These are phyloP conservation scores for Parmelia sp. DNA, from an alignment of 495 filamentous ascomycete genomes.

Conservation along the genomic window DNA sequence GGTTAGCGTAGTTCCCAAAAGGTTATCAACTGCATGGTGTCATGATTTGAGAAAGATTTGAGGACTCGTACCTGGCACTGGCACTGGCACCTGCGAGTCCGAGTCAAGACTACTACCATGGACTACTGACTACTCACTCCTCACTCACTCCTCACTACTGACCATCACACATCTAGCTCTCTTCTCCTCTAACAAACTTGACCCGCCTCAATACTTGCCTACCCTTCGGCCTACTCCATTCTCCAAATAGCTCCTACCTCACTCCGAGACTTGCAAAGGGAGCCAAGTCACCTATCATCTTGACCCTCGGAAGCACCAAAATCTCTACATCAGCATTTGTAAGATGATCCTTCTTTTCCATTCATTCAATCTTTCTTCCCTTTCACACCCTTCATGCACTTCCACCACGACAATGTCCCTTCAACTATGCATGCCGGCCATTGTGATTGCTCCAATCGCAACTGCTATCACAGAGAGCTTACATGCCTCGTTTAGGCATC, in stretches of 20 bases:
- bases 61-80: too few relatives aligned
- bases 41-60: too few relatives aligned
- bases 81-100: too few relatives aligned
- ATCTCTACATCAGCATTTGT: slow-evolving; percentile 7
- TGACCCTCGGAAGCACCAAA: not conserved
- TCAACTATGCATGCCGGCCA: not conserved
- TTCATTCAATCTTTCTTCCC: not conserved
- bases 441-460: not conserved
- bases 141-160: too few relatives aligned
- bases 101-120: too few relatives aligned
- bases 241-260: not conserved
- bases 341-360: slow-evolving; percentile 3
- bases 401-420: not conserved
- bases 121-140: too few relatives aligned
- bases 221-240: not conserved
- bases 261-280: not conserved
- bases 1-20: not conserved
- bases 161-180: not conserved
- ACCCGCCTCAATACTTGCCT: not conserved
- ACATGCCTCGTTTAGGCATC: not conserved
- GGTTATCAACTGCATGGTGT: slow-evolving; percentile 3
- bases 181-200: not conserved
- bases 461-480: slow-evolving; percentile 1
- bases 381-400: not conserved
- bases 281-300: not conserved